A percentile compares a stretch with the other conserved stretches of the same genome.
Conservation (phyloP, 208 protist species). For the Wallacemonas collosoma region DNA sequence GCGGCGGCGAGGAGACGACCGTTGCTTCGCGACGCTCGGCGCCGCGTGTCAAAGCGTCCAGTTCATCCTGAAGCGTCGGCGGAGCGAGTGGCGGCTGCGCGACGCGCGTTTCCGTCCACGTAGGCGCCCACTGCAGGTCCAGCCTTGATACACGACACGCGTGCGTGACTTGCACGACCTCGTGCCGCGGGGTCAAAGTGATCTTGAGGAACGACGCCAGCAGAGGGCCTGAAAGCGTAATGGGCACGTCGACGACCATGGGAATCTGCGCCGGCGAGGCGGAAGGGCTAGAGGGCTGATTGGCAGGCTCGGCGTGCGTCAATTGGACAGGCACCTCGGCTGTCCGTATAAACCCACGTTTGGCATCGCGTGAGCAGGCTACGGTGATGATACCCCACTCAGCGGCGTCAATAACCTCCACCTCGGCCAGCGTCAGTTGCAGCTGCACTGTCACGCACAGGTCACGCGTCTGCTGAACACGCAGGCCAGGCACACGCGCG, state of each 20-base stretch:
- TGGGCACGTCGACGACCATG: not conserved
- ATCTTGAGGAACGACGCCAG: not conserved
- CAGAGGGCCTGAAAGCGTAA: not conserved
- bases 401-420: not conserved
- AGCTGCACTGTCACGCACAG: not conserved
- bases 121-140: not conserved
- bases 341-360: conserved; percentile 1
- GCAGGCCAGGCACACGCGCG: not conserved
- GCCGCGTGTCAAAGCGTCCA: conserved; percentile 2
- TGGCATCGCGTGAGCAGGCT: conserved; percentile 3
- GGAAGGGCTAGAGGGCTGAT: not conserved
- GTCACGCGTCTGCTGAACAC: conserved; percentile 5
- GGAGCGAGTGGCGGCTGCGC: not conserved
- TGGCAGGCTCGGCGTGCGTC: no score
- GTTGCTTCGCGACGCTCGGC: no score
- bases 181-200: not conserved
- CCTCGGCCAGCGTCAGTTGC: not conserved
- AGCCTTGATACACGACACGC: not conserved
- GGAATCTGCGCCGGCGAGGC: not conserved
- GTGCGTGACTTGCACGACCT: conserved; percentile 1
- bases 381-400: conserved; percentile 3
- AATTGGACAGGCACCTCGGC: not conserved
- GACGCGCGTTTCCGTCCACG: not conserved
- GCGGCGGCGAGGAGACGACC: no score
- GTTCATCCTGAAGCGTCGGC: not conserved